Percentiles rank a stretch among this genome's conserved stretches.
phyloP scores from a whole-genome alignment of 345 rosid genomes.

The Aegle marmelos region DNA sequence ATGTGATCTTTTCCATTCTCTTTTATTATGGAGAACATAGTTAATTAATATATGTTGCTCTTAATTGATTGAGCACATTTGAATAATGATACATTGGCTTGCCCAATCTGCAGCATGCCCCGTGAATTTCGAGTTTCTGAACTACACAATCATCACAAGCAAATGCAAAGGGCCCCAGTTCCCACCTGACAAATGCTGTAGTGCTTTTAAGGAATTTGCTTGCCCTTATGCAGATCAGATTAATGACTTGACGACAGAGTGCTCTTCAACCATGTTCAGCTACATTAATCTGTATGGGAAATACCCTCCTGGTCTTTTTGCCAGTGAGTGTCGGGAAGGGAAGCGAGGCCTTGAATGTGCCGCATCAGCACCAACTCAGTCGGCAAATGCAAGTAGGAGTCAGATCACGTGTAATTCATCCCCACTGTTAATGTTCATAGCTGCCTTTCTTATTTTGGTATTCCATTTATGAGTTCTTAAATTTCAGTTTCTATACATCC shows the following conservation, averaged over 20 bases:
- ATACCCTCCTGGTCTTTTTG: slow-evolving; percentile 66
- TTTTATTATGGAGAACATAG: background rate
- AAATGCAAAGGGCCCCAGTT: slow-evolving; percentile 56
- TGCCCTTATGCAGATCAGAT: slow-evolving; percentile 48
- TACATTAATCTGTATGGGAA: slow-evolving; percentile 58
- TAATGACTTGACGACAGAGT: slow-evolving; percentile 47
- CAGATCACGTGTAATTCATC: background rate
- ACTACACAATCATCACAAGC: slow-evolving; percentile 50
- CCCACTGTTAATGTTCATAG: slow-evolving; percentile 13
- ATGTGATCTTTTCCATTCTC: background rate
- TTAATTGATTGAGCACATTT: background rate
- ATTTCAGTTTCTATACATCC: background rate
- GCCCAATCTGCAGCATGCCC: slow-evolving; percentile 45
- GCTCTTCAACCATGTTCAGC: slow-evolving; percentile 60
- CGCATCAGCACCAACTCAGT: slow-evolving; percentile 20
- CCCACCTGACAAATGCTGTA: slow-evolving; percentile 44
- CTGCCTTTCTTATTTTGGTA: slow-evolving; percentile 23
- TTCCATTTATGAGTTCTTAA: slow-evolving; percentile 22
- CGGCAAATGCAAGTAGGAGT: slow-evolving; percentile 17
- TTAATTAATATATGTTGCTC: background rate
- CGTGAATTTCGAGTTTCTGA: slow-evolving; percentile 57
- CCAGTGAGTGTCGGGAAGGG: slow-evolving; percentile 49
- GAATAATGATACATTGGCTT: background rate
- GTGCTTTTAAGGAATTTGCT: slow-evolving; percentile 53
- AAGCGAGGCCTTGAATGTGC: slow-evolving; percentile 60